Conservation (phyloP, 2,329 filamentous ascomycete species). For the Lasiodiplodia sp. region DNA sequence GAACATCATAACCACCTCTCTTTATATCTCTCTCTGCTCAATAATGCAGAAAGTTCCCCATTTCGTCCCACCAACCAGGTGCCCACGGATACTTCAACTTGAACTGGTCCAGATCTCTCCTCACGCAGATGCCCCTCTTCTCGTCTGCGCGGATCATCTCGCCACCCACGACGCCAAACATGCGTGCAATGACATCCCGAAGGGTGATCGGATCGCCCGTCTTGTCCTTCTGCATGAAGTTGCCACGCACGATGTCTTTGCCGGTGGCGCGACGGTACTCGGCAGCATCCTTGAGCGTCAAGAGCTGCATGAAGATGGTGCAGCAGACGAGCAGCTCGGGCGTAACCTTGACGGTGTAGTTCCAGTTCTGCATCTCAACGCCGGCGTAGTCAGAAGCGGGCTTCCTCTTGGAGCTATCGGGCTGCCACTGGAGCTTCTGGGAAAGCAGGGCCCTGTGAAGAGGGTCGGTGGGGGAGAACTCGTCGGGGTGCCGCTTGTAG, state of each 20-base stretch:
- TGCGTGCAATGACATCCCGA: slow-evolving; percentile 9
- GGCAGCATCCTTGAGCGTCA: slow-evolving; percentile 19
- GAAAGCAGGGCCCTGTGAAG: slow-evolving; percentile 42
- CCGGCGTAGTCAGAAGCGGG: slow-evolving; percentile 24
- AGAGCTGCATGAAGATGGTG: slow-evolving; percentile 31
- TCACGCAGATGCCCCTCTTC: slow-evolving; percentile 10
- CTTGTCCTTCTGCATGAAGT: slow-evolving; percentile 17
- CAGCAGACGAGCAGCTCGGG: slow-evolving; percentile 43
- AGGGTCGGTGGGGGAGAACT: slow-evolving; percentile 39
- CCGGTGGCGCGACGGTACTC: slow-evolving; percentile 17
- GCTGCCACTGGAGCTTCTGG: slow-evolving; percentile 36
- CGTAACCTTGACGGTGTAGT: slow-evolving; percentile 44
- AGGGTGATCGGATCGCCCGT: slow-evolving; percentile 15
- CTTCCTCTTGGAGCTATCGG: slow-evolving; percentile 31
- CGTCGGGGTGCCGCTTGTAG: slow-evolving; percentile 41
- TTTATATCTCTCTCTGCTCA: neutral
- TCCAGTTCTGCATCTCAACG: slow-evolving; percentile 35
- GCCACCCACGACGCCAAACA: slow-evolving; percentile 6
- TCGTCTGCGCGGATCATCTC: slow-evolving; percentile 20
- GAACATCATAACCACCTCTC: neutral
- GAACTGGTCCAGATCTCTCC: slow-evolving; percentile 18
- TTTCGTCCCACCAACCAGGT: slow-evolving; percentile 19
- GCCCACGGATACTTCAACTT: slow-evolving; percentile 17
- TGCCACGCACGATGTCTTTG: slow-evolving; percentile 3
- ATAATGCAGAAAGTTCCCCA: slow-evolving; percentile 1